Conservation (phyloP, 768 basidiomycete genomes). For the Auricularia auricula-judae region DNA sequence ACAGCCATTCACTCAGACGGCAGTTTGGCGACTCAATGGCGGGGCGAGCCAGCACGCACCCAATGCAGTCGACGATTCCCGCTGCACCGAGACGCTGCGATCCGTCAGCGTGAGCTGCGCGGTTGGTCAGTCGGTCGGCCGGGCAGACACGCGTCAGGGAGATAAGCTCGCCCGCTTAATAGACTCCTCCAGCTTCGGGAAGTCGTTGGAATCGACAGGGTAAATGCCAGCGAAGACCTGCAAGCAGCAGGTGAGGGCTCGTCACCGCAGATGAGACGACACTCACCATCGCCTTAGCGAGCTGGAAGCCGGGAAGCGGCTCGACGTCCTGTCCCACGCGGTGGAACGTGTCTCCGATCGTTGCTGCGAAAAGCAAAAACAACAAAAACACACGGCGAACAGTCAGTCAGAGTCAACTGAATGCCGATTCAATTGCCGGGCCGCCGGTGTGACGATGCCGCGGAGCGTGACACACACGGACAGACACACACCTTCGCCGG, state of each 20-base stretch:
- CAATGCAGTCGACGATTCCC: conserved; percentile 87
- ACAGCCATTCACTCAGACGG: neutral
- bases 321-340: conserved; percentile 61
- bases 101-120: conserved; percentile 71
- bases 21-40: no score
- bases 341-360: conserved; percentile 89
- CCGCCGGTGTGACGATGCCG: no score
- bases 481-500: conserved; percentile 60
- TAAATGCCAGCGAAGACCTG: conserved; percentile 94
- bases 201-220: conserved; percentile 84
- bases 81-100: conserved; percentile 78
- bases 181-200: conserved; percentile 90
- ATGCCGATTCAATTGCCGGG: neutral
- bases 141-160: neutral
- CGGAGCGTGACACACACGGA: neutral
- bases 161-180: conserved; percentile 60
- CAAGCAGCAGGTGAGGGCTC: neutral
- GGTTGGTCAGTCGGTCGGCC: conserved; percentile 3
- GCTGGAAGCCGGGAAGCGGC: conserved; percentile 84
- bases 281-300: conserved; percentile 84
- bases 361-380: conserved; percentile 36
- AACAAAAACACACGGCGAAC: no score
- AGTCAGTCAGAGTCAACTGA: no score
- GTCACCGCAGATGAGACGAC: neutral
- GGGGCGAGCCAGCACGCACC: neutral